These are phyloP conservation scores for Diphasiastrum complanatum DNA, from an alignment of 83 land plant genomes.

Conservation along the genomic window DNA sequence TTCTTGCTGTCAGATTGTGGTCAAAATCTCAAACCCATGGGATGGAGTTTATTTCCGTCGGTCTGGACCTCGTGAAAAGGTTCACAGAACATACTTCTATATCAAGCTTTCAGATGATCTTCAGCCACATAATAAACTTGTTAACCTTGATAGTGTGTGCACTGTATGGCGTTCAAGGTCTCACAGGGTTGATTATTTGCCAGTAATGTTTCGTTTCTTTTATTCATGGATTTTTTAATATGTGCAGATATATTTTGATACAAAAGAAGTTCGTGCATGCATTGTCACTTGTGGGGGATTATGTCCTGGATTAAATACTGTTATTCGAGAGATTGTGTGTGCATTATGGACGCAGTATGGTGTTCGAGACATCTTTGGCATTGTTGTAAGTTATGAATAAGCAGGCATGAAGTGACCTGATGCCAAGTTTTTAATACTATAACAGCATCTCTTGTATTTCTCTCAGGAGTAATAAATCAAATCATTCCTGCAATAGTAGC, in stretches of 20 bases:
- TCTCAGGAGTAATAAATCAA: not conserved
- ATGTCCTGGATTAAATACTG: constrained; percentile 77
- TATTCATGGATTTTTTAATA: not conserved
- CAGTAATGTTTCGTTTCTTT: too few relatives aligned
- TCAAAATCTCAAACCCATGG: constrained; percentile 31
- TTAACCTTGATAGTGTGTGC: not conserved
- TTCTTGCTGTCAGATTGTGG: constrained; percentile 40
- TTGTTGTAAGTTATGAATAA: constrained; percentile 36
- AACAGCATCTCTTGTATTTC: not conserved
- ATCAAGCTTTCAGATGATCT: constrained; percentile 7
- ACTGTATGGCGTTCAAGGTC: not conserved
- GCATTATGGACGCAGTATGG: constrained; percentile 60
- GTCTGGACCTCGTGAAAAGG: constrained; percentile 63
- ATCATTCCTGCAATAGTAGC: not conserved
- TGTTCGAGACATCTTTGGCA: constrained; percentile 48
- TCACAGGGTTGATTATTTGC: too few relatives aligned
- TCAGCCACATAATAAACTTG: not conserved
- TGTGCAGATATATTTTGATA: constrained; percentile 46
- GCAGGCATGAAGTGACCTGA: not conserved
- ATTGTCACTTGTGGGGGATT: constrained; percentile 75
- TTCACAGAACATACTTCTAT: constrained; percentile 6
- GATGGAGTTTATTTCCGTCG: constrained; percentile 54
- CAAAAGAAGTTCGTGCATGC: constrained; percentile 60
- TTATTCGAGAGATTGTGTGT: constrained; percentile 65
- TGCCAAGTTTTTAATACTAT: not conserved